A percentile compares a stretch with the other conserved stretches of the same genome.
phyloP scores from a whole-genome alignment of 768 basidiomycete genomes.

The Termitomyces sp. region DNA sequence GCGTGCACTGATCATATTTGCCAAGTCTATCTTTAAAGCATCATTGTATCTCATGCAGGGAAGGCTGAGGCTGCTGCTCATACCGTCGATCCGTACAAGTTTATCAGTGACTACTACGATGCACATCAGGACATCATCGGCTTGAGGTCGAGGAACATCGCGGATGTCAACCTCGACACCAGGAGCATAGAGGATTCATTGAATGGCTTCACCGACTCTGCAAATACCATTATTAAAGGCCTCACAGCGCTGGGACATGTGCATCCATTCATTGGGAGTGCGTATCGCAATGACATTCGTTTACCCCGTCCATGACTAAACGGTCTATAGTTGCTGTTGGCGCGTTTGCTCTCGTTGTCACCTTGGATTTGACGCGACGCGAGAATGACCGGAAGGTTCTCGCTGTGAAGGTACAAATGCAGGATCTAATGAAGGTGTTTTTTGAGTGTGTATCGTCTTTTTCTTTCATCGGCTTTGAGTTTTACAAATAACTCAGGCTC shows the following conservation, averaged over 20 bases:
- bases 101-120: conserved; percentile 20
- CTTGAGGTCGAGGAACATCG: conserved; percentile 12
- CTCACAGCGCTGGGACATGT: conserved; percentile 28
- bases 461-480: neutral
- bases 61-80: neutral
- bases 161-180: conserved; percentile 7
- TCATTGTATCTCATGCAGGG: neutral
- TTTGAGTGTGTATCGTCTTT: conserved; percentile 30
- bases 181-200: conserved; percentile 25
- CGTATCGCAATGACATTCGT: neutral
- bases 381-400: conserved; percentile 49
- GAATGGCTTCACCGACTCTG: conserved; percentile 24
- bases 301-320: neutral
- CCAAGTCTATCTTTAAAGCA: neutral
- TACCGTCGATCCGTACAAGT: conserved; percentile 8
- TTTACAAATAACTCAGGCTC: conserved; percentile 17
- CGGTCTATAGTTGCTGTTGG: conserved; percentile 34
- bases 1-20: neutral
- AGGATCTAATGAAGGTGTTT: conserved; percentile 41
- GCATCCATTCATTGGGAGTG: conserved; percentile 34
- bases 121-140: conserved; percentile 13
- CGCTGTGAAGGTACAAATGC: conserved; percentile 44
- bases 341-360: conserved; percentile 45
- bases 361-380: conserved; percentile 40
- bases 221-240: conserved; percentile 25